Conservation (phyloP, 164 flowering plant species). For the Protea cynaroides region DNA sequence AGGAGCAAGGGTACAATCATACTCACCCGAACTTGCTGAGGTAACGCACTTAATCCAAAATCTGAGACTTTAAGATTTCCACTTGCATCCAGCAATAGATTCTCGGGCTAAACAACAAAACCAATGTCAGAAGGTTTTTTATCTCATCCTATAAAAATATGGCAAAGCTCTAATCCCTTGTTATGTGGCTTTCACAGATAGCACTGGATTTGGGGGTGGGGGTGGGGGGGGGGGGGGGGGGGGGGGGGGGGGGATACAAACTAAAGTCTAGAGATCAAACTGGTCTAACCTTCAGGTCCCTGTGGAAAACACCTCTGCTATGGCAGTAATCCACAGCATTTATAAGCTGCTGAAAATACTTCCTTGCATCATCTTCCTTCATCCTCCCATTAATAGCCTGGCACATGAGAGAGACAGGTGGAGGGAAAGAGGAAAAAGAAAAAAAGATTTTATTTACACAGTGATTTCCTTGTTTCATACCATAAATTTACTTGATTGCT, state of each 20-base stretch:
- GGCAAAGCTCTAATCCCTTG: too few species aligned
- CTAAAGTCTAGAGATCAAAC: not conserved
- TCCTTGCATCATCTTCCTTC: constrained; percentile 93
- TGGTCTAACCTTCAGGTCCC: constrained; percentile 76
- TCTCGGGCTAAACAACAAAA: constrained; percentile 71
- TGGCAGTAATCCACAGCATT: constrained; percentile 98
- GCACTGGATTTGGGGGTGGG: too few species aligned
- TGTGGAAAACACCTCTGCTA: constrained; percentile 91
- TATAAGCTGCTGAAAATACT: constrained; percentile 89
- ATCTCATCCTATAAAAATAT: too few species aligned
- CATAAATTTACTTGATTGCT: not conserved
- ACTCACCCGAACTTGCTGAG: constrained; percentile 97
- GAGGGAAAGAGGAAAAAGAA: not conserved
- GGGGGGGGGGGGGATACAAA: too few species aligned
- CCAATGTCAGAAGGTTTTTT: not conserved
- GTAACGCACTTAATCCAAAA: constrained; percentile 94
- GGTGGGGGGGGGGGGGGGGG: too few species aligned
- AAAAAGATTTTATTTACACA: not conserved
- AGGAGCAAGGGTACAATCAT: constrained; percentile 7
- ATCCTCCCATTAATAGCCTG: constrained; percentile 77
- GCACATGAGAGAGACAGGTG: constrained; percentile 1
- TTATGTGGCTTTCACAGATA: too few species aligned
- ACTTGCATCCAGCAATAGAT: constrained; percentile 81
- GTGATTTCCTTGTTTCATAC: not conserved
- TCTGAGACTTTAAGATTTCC: constrained; percentile 93